Base-by-base conservation (phyloP, 106 monocot genomes). In the Allium cepa region DNA sequence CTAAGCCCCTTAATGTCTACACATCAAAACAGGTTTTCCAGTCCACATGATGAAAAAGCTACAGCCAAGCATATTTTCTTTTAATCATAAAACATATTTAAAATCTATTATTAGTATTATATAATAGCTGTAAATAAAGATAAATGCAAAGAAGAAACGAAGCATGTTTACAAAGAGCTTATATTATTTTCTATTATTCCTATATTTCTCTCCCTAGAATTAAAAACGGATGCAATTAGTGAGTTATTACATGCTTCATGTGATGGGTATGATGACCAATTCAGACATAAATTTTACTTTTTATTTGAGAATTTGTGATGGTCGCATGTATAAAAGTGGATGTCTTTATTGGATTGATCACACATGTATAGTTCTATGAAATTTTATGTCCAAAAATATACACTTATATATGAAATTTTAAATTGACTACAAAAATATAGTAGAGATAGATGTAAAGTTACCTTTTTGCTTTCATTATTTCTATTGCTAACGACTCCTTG, bases 401-500 rank as follows among this genome's bases (percentile, higher is more conserved):
- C 52, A 53, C 10, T 53, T 0, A 0, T 13, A 53, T 46, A 9
- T 18, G 12, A 9, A 53, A 53, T 53, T 10, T 51, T 6, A 67
- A 50, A 67, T 59, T 60, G 75, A 68, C 60, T 53, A 68, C 68
- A 68, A 46, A 51, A 26, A 68, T 48, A 65, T 17, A 56, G 50
- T 17, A 61, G 71, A 76, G 75, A 73, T 67, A 56, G 50, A 71
- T 53, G 51, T 62, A 56, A 56, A 55, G 58, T 8, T 81, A 86
- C 86, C 52, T 52, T 80, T 83, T 49, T 76, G 60, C 81, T 73
- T 57, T 67, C 79, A 53, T 81, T 76, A 59, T 46, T 65, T 65
- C 50, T 64, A 27, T 79, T 76, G 22, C 64, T 71, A 84, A 74
- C 81, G 69, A 71, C 81, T 75, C 76, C 81, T 73, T 88, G 88